These are phyloP conservation scores for Phlyctochytrium bullatum DNA, from an alignment of 192 early-diverging fungal genomes.

Conservation along the genomic window DNA sequence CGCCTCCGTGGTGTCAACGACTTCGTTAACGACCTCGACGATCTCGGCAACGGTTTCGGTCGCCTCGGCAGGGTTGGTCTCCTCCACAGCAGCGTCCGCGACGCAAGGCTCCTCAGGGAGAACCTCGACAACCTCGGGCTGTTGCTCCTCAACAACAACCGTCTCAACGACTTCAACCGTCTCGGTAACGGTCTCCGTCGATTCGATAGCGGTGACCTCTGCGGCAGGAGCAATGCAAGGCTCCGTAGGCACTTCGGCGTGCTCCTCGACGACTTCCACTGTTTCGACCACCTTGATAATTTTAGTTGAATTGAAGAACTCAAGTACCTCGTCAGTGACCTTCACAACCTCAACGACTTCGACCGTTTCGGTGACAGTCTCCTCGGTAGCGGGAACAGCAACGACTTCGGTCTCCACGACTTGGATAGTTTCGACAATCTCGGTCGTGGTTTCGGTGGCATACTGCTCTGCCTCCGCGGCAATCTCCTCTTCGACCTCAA, in stretches of 20 bases:
- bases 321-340: slow-evolving; percentile 25
- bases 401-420: too few species aligned
- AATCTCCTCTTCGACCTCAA: too few species aligned
- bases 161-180: neutral
- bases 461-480: neutral
- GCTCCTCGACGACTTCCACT: too few species aligned
- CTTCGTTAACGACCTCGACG: too few species aligned
- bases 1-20: too few species aligned
- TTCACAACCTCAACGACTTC: neutral
- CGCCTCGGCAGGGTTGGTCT: neutral
- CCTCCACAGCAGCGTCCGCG: neutral
- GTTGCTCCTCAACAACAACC: neutral
- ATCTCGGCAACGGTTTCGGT: too few species aligned
- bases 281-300: too few species aligned
- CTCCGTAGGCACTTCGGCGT: neutral
- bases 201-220: neutral
- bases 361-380: slow-evolving; percentile 41
- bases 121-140: neutral
- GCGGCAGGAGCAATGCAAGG: neutral
- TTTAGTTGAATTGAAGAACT: slow-evolving; percentile 42
- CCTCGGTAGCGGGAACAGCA: too few species aligned
- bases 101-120: neutral
- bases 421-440: too few species aligned
- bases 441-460: too few species aligned
- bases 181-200: neutral